Evolutionary conservation across 768 basidiomycete species (phyloP), one percentile per base, ranked within the genome.

Genomic region (Hypholoma fasciculare): DNA sequence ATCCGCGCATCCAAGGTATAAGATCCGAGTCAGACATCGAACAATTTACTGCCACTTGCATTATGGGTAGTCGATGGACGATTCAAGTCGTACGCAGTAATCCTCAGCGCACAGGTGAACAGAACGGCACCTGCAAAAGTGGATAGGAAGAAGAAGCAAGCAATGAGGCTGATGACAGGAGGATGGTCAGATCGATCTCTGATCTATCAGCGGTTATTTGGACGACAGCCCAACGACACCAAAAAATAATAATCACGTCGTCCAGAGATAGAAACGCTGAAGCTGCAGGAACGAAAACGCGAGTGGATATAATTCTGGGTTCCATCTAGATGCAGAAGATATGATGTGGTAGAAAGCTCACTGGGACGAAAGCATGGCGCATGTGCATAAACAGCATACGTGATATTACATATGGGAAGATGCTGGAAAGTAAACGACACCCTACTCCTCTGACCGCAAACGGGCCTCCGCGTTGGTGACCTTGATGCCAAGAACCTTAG

Each of bases 401-500:
- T 65, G 70, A 71, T 76, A 77, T 74, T 85, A 85, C 81, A 84
- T 82, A 76, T 66, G 68, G 67, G 64, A 61, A 66, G 66, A 72
- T 68, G 61, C 66, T 69, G 66, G 62, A 67, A 74, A 68, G 72
- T 68, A 71, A 76, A 72, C 67, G 67, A 74, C 69, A 76, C 70
- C 75, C 78, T 81, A 87, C 79, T 98, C 96, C 82, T 98, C 96
- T 73, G 94, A 90, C 80, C 95, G 89, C 77, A 98, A 84, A 72
- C 92, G 91, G 67, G 90, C 96, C 61, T 88, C 86, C 54, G 94
- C 72, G 82, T 98, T 98, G 54, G 92, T 96, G 71, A 98, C 90
- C 80, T 96, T 98, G 76, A 98, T 81, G 58, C 90, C 89, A 65
- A 96, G 77, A 42, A 78, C 89, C 76, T 90, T 93, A 58, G 92